Evolutionary conservation across 192 early-diverging fungal species (phyloP).

Genomic region (Dissophora globulifera): DNA sequence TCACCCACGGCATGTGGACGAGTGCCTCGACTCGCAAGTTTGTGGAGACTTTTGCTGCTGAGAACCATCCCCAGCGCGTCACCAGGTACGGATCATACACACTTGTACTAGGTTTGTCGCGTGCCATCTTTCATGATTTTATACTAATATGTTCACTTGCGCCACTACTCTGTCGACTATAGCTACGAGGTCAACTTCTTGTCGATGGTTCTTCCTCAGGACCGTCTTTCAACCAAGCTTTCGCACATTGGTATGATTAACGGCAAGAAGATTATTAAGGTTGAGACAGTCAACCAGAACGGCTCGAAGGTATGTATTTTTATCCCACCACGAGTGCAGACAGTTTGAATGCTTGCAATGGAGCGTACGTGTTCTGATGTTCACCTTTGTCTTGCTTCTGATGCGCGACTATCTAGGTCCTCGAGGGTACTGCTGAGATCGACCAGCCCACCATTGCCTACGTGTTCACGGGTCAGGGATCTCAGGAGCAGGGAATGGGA

Average conservation of each 20-base stretch:
- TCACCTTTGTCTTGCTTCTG: too few relatives aligned
- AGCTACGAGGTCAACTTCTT: conserved; percentile 88
- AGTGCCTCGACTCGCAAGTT: conserved; percentile 93
- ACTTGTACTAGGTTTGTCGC: too few relatives aligned
- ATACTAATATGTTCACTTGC: too few relatives aligned
- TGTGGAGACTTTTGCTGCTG: conserved; percentile 94
- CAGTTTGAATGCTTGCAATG: not conserved
- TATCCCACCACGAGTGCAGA: not conserved
- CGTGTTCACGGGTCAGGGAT: conserved; percentile 97
- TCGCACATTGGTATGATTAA: conserved; percentile 95
- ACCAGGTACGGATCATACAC: conserved; percentile 48
- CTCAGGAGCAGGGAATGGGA: conserved; percentile 95
- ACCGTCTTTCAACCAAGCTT: conserved; percentile 90
- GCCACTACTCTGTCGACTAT: not conserved
- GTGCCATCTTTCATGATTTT: not conserved
- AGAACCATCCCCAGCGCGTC: conserved; percentile 91
- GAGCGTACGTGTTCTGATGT: too few relatives aligned
- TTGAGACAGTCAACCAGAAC: conserved; percentile 88
- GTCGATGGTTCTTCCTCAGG: conserved; percentile 93
- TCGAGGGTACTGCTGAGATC: conserved; percentile 92
- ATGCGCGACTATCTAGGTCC: conserved; percentile 55
- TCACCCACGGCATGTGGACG: conserved; percentile 99
- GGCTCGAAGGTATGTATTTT: conserved; percentile 62
- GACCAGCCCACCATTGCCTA: conserved; percentile 92
- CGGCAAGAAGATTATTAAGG: conserved; percentile 94